phyloP scores from a whole-genome alignment of 495 filamentous ascomycete species.

The Neurospora intermedia region DNA sequence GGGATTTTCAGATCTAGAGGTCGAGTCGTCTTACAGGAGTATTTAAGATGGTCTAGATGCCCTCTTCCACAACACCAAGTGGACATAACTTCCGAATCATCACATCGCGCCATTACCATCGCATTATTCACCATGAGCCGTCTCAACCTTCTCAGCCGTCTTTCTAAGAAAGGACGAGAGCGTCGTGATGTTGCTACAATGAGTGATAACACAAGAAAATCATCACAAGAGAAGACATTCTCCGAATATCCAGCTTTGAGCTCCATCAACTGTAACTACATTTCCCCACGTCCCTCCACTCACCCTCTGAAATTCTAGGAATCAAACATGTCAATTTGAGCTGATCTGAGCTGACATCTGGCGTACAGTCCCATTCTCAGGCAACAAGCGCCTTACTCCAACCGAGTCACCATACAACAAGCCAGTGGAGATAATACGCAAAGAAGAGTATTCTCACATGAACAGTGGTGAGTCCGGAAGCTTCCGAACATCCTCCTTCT shows the following conservation, averaged over 20 bases:
- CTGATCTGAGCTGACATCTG: background rate
- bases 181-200: background rate
- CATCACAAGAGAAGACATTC: background rate
- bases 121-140: conserved; percentile 5
- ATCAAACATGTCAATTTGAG: background rate
- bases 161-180: conserved; percentile 3
- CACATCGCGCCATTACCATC: background rate
- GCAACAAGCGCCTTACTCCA: background rate
- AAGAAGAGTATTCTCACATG: conserved; percentile 40
- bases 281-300: background rate
- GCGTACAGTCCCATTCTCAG: background rate
- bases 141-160: conserved; percentile 4
- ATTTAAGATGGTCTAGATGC: background rate
- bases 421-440: conserved; percentile 30
- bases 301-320: background rate
- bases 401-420: conserved; percentile 16
- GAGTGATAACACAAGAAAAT: background rate
- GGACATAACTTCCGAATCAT: background rate
- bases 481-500: background rate
- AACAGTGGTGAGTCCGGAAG: conserved; percentile 24
- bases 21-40: background rate
- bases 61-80: background rate
- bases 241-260: conserved; percentile 6
- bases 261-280: conserved; percentile 7
- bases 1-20: background rate